Conservation (phyloP, 345 rosid genomes). For the Adansonia digitata region DNA sequence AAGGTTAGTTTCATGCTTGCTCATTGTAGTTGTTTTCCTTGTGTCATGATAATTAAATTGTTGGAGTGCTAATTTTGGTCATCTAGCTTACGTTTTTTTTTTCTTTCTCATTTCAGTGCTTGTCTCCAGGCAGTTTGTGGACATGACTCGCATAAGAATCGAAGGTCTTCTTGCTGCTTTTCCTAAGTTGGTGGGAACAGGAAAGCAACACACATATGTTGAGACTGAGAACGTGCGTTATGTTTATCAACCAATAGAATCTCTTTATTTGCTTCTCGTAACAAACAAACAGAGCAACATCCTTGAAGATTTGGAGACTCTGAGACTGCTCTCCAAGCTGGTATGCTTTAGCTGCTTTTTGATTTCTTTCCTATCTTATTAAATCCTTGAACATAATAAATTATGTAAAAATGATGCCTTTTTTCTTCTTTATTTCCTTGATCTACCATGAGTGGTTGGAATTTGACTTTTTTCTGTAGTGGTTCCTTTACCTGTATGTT, state of each 20-base stretch:
- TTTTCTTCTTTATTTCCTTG: background rate
- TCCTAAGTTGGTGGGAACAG: conserved; percentile 92
- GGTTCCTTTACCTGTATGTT: background rate
- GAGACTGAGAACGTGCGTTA: conserved; percentile 99
- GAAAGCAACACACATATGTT: conserved; percentile 92
- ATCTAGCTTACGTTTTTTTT: conserved; percentile 13
- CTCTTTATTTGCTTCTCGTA: conserved; percentile 77
- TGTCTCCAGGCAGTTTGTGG: conserved; percentile 92
- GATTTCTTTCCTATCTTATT: background rate
- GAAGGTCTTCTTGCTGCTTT: conserved; percentile 99
- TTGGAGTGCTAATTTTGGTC: background rate
- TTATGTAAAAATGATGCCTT: background rate
- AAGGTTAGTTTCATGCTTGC: conserved; percentile 84
- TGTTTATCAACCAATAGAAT: conserved; percentile 96
- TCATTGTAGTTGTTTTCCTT: too few species aligned
- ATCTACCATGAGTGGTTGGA: background rate
- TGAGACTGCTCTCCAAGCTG: conserved; percentile 90
- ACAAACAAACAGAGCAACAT: conserved; percentile 98
- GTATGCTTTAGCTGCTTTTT: conserved; percentile 40
- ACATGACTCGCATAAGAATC: conserved; percentile 87
- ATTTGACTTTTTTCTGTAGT: background rate
- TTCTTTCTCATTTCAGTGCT: conserved; percentile 53
- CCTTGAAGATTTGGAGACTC: conserved; percentile 91
- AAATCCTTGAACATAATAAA: background rate
- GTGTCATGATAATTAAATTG: background rate